phyloP scores from a whole-genome alignment of 108 stramenopile genomes.

The Skeletonema tropicum region DNA sequence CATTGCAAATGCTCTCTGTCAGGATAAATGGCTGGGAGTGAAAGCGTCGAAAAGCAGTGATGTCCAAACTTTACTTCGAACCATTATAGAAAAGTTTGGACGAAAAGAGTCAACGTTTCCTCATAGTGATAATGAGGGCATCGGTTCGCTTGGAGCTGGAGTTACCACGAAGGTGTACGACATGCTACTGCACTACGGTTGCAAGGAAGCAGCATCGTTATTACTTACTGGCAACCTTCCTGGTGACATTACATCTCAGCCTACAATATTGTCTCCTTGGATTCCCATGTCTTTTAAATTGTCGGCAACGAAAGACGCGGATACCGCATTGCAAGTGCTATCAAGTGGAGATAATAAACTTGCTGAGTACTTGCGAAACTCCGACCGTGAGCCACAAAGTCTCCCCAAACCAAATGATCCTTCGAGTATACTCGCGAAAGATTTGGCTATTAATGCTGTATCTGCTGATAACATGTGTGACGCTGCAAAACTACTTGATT shows the following conservation, averaged over 20 bases:
- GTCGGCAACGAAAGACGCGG: constrained; percentile 54
- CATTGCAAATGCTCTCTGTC: constrained; percentile 80
- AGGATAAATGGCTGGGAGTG: constrained; percentile 46
- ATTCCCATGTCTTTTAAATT: constrained; percentile 66
- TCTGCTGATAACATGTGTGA: constrained; percentile 42
- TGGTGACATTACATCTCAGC: constrained; percentile 52
- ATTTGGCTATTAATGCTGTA: constrained; percentile 56
- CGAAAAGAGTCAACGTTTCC: constrained; percentile 73
- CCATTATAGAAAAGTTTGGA: constrained; percentile 82
- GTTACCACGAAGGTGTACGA: constrained; percentile 70
- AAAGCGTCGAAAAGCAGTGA: constrained; percentile 18
- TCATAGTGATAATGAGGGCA: constrained; percentile 78
- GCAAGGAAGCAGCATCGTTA: constrained; percentile 68
- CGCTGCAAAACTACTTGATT: constrained; percentile 69
- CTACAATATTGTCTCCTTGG: constrained; percentile 70
- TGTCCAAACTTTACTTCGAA: constrained; percentile 55
- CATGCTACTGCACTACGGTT: constrained; percentile 57
- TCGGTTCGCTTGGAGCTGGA: constrained; percentile 72
- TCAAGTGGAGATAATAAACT: constrained; percentile 73
- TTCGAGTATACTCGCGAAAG: constrained; percentile 46
- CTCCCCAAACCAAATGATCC: constrained; percentile 67
- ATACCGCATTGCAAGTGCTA: constrained; percentile 62
- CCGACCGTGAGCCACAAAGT: constrained; percentile 55
- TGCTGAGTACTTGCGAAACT: constrained; percentile 61
- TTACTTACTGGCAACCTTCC: constrained; percentile 68